Conservation (phyloP, 495 filamentous ascomycete species). For the Neurospora sp. region DNA sequence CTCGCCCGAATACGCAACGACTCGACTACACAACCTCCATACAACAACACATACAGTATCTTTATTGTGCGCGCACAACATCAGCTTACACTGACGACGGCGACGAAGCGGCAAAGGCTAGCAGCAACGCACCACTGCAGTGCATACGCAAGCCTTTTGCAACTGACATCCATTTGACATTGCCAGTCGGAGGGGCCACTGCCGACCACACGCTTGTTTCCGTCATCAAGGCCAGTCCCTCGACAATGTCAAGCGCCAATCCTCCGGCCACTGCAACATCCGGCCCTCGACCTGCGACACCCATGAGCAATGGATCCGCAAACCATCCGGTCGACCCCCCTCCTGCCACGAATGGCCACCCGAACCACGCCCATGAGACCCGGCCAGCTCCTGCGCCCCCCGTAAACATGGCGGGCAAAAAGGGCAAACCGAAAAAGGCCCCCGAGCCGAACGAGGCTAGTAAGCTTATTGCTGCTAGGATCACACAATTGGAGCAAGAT, state of each 20-base stretch:
- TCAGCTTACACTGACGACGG: background rate
- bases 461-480: constrained; percentile 84
- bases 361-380: constrained; percentile 26
- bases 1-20: constrained; percentile 1
- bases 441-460: constrained; percentile 76
- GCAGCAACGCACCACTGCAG: background rate
- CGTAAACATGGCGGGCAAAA: constrained; percentile 41
- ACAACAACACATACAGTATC: background rate
- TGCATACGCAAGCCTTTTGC: background rate
- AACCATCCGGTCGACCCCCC: constrained; percentile 13
- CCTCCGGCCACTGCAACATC: constrained; percentile 17
- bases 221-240: background rate
- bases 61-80: background rate
- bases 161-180: background rate
- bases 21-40: background rate
- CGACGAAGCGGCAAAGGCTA: constrained; percentile 1
- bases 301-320: constrained; percentile 18
- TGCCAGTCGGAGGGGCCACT: background rate
- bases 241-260: constrained; percentile 19
- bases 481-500: constrained; percentile 90
- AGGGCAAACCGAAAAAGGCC: constrained; percentile 58
- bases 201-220: background rate
- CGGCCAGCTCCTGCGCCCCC: constrained; percentile 34
- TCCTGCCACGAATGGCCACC: constrained; percentile 25
- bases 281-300: constrained; percentile 17